Evolutionary conservation across 345 rosid genomes (phyloP).

Genomic region (Barbarea vulgaris): DNA sequence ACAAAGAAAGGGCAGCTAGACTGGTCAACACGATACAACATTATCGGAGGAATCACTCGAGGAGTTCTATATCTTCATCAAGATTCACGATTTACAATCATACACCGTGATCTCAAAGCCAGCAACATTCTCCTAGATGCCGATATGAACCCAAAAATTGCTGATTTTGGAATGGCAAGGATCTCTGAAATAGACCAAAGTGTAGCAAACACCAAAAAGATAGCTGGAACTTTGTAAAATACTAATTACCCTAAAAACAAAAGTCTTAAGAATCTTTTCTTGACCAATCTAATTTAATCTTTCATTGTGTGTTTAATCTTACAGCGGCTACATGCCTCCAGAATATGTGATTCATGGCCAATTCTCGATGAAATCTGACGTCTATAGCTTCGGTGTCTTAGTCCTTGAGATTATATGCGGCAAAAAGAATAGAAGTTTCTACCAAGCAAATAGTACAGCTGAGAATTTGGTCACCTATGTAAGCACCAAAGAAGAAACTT

Average conservation of each 20-base stretch:
- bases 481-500: not conserved
- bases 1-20: not conserved
- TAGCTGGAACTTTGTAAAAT: slow-evolving; percentile 12
- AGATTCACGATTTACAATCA: not conserved
- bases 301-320: not conserved
- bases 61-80: slow-evolving; percentile 2
- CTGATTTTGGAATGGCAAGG: slow-evolving; percentile 5
- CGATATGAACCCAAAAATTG: slow-evolving; percentile 1
- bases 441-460: not conserved
- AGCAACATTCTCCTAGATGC: slow-evolving; percentile 1
- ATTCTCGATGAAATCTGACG: slow-evolving; percentile 28
- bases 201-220: not conserved
- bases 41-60: not conserved
- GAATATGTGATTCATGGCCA: not conserved
- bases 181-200: not conserved
- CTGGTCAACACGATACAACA: not conserved
- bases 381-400: slow-evolving; percentile 38
- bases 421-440: not conserved
- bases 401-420: slow-evolving; percentile 34
- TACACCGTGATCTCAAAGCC: slow-evolving; percentile 5
- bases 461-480: slow-evolving; percentile 20
- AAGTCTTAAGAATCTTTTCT: not conserved
- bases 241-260: not conserved
- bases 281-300: not conserved
- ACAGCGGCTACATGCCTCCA: not conserved